phyloP scores from a whole-genome alignment of 176 grass and related monocot genomes.

The Aegilops umbellulata region DNA sequence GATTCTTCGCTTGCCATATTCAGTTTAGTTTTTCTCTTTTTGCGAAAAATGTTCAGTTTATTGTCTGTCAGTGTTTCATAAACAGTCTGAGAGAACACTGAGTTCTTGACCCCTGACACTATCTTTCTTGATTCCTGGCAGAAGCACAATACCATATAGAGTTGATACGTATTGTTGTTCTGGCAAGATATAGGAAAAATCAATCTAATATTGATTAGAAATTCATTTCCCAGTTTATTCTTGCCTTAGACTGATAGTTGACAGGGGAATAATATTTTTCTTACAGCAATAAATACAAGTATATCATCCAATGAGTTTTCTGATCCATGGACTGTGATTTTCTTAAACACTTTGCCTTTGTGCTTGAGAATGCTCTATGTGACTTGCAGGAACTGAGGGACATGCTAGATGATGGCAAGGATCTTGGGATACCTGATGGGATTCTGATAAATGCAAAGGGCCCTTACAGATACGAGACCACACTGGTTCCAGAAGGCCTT shows the following conservation, averaged over 20 bases:
- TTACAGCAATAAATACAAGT: background rate
- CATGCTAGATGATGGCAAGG: conserved; percentile 65
- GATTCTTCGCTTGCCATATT: background rate
- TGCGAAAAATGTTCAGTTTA: too few species aligned
- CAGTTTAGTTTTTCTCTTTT: background rate
- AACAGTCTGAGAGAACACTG: background rate
- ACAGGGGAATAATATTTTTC: background rate
- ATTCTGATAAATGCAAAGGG: conserved; percentile 85
- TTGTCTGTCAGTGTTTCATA: background rate
- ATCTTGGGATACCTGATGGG: conserved; percentile 70
- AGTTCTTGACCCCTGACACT: conserved; percentile 7
- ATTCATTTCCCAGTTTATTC: background rate
- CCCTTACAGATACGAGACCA: conserved; percentile 66
- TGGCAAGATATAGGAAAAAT: background rate
- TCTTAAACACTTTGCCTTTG: background rate
- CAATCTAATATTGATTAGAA: background rate
- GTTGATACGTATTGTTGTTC: background rate
- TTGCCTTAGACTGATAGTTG: background rate
- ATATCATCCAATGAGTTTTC: background rate
- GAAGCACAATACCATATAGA: background rate
- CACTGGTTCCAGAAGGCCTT: conserved; percentile 56
- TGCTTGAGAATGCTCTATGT: conserved; percentile 15
- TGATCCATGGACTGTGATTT: background rate
- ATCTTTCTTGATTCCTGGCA: conserved; percentile 4
- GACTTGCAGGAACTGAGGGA: conserved; percentile 75